Conservation (phyloP, 2,329 filamentous ascomycete genomes). For the Fusarium falciforme region DNA sequence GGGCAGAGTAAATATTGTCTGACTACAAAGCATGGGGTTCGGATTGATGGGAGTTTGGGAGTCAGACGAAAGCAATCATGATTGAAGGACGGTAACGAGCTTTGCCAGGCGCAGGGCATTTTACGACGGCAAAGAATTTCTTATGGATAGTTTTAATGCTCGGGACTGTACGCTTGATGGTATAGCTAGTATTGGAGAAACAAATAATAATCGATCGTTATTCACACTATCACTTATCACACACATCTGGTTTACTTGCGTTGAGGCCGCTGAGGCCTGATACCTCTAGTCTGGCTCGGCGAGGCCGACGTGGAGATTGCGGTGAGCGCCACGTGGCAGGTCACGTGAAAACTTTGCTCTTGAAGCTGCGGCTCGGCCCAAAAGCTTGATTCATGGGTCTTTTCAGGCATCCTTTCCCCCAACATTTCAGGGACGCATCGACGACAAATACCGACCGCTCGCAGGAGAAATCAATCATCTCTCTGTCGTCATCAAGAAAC, state of each 20-base stretch:
- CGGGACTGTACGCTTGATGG: conserved; percentile 35
- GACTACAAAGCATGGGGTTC: conserved; percentile 20
- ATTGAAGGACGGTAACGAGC: conserved; percentile 44
- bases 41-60: conserved; percentile 31
- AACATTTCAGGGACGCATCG: conserved; percentile 11
- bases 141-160: conserved; percentile 41
- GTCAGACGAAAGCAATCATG: conserved; percentile 37
- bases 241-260: neutral
- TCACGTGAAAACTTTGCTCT: conserved; percentile 32
- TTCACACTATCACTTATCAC: neutral
- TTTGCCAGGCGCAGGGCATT: conserved; percentile 38
- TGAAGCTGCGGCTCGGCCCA: conserved; percentile 21
- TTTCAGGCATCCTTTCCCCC: conserved; percentile 33
- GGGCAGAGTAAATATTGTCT: conserved; percentile 34
- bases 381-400: conserved; percentile 38
- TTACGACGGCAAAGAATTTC: conserved; percentile 37
- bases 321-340: conserved; percentile 28
- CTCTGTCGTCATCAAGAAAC: neutral
- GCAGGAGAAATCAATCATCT: conserved; percentile 13
- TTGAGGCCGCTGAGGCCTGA: neutral
- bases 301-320: conserved; percentile 14
- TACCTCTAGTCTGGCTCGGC: neutral
- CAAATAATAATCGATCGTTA: conserved; percentile 34
- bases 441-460: conserved; percentile 23
- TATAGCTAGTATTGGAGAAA: conserved; percentile 32